Base-by-base conservation (phyloP, 2,329 filamentous ascomycete genomes). In the Pyricularia grisea region DNA sequence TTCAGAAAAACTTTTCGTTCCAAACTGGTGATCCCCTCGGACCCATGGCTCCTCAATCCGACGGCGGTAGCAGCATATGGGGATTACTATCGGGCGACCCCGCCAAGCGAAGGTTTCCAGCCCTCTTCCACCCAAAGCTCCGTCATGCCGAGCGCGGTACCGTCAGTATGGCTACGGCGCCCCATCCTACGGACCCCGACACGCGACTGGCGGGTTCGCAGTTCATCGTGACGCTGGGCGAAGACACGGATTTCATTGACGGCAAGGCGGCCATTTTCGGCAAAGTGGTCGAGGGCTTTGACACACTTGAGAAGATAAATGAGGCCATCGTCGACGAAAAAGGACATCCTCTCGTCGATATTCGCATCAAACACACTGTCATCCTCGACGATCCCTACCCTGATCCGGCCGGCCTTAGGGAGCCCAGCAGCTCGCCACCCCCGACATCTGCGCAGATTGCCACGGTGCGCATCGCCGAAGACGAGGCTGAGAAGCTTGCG, bases 81-180 rank as follows among this genome's bases (percentile, higher is more conserved):
- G 93, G 93, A 61, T 78, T 93, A 68, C 78, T 97, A 30, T 88
- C 92, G 28, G 89, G 85, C 72, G 78, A 84, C 63, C 83, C 90
- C 17, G 83, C 89, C 23, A 89, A 90, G 75, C 90, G 90, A 74
- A 91, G 90, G 2, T 98, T 97, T 76, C 84, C 88, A 11, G 91
- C 93, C n/a, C 87, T 94, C 72, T 90, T 97, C 74, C 88, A 93
- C 73, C 90, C 90, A 6, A 97, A 94, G 77, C 82, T 97, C 74
- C 97, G 95, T 78, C 95, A 99, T 79, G 81, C 87, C 60, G 92
- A 97, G 78, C 89, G 92, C 73, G 94, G 94, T 68, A 97, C 93
- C 17, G 94, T 99, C 71, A 97, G 94, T 81, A 97, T 98, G 93
- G 95, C 94, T n/a, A 97, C 94, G 0, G 92, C 89, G 23, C 90